These are phyloP conservation scores for Tuber brumale DNA, from an alignment of 495 filamentous ascomycete genomes.

Conservation along the genomic window DNA sequence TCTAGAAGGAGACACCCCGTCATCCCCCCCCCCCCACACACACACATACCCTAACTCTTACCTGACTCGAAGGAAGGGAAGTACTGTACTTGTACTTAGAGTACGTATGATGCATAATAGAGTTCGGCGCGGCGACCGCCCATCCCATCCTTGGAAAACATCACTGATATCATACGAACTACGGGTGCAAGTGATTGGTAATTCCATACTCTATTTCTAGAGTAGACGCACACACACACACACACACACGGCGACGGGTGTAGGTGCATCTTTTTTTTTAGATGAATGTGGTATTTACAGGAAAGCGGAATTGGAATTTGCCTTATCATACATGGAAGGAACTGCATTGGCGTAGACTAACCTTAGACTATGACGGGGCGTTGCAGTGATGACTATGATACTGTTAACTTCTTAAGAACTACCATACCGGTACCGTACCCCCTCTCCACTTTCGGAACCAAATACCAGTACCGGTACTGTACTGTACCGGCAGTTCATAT, in stretches of 20 bases:
- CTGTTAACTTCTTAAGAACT: too few relatives aligned
- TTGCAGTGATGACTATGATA: too few relatives aligned
- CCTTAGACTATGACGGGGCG: background rate
- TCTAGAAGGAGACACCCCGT: background rate
- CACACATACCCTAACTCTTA: too few relatives aligned
- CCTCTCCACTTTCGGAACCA: background rate
- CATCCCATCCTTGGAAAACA: background rate
- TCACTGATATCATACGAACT: too few relatives aligned
- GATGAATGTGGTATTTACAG: background rate
- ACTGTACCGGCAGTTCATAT: too few relatives aligned
- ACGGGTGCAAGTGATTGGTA: background rate
- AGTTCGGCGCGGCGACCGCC: background rate
- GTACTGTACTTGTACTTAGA: too few relatives aligned
- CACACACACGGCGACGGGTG: too few relatives aligned
- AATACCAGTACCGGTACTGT: background rate
- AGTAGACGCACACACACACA: background rate
- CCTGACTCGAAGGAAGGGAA: background rate
- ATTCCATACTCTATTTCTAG: background rate
- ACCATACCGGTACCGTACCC: background rate
- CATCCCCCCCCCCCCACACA: background rate
- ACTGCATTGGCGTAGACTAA: too few relatives aligned
- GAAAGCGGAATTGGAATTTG: background rate
- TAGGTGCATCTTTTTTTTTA: background rate
- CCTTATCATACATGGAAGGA: background rate
- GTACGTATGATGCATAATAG: too few relatives aligned